phyloP scores from a whole-genome alignment of 2,329 filamentous ascomycete species.

The Ustilaginoidea virens region DNA sequence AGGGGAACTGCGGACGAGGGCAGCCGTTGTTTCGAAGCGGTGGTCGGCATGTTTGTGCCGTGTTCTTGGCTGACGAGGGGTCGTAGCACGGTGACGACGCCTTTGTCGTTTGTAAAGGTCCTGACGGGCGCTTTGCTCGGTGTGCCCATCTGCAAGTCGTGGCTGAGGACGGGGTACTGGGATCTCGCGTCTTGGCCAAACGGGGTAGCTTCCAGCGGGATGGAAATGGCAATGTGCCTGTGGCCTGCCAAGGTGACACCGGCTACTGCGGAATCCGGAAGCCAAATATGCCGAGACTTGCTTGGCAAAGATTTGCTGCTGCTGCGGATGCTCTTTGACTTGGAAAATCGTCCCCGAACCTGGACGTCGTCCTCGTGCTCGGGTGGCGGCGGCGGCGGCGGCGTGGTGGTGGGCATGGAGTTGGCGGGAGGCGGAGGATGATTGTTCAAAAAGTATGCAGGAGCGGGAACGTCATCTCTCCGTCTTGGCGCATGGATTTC shows the following conservation, averaged over 20 bases:
- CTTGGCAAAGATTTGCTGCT: conserved; percentile 20
- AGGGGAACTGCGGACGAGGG: conserved; percentile 2
- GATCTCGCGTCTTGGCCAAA: conserved; percentile 18
- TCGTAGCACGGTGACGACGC: conserved; percentile 20
- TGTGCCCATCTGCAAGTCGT: conserved; percentile 5
- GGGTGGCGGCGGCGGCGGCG: too few species aligned
- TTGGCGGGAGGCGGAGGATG: conserved; percentile 32
- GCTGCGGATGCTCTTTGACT: conserved; percentile 24
- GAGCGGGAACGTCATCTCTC: conserved; percentile 16
- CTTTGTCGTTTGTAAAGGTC: conserved; percentile 18
- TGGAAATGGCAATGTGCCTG: conserved; percentile 45
- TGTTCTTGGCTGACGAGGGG: conserved; percentile 14
- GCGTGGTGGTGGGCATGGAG: conserved; percentile 33
- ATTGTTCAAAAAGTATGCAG: conserved; percentile 34
- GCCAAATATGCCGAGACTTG: conserved; percentile 17
- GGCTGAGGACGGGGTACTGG: conserved; percentile 18
- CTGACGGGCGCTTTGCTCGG: conserved; percentile 10
- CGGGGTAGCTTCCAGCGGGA: conserved; percentile 35
- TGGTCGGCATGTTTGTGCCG: conserved; percentile 4
- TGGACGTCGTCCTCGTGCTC: conserved; percentile 14
- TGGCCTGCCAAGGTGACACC: conserved; percentile 36
- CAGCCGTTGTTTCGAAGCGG: not conserved
- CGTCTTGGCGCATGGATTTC: conserved; percentile 6
- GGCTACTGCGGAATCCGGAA: conserved; percentile 41
- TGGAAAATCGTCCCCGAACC: conserved; percentile 23